Evolutionary conservation across 257 asterid species (phyloP).

Genomic region (Striga asiatica): DNA sequence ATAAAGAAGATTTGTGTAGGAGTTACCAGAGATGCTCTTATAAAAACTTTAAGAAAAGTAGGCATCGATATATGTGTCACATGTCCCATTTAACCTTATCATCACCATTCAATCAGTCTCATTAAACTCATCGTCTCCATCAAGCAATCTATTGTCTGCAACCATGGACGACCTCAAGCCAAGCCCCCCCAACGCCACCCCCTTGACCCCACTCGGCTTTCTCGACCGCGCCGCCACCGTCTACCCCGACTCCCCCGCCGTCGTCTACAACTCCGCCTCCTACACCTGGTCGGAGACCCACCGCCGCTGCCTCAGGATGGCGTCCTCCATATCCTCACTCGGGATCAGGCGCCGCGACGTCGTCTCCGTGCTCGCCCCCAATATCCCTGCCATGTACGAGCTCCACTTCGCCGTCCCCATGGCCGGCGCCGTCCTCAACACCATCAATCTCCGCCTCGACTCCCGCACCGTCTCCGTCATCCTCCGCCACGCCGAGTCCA

Average conservation of each 20-base stretch:
- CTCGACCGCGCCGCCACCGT: conserved; percentile 48
- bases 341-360: conserved; percentile 50
- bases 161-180: conserved; percentile 33
- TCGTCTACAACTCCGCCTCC: conserved; percentile 29
- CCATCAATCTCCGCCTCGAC: conserved; percentile 61
- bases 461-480: conserved; percentile 48
- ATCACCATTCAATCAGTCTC: not conserved
- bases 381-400: conserved; percentile 73
- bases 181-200: conserved; percentile 39
- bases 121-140: too few relatives aligned
- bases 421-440: conserved; percentile 67
- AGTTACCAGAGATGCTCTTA: too few relatives aligned
- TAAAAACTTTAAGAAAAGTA: too few relatives aligned
- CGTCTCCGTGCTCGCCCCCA: conserved; percentile 60
- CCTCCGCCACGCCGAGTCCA: conserved; percentile 18
- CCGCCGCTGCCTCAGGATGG: conserved; percentile 35
- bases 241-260: conserved; percentile 49
- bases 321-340: conserved; percentile 39
- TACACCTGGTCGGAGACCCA: conserved; percentile 58
- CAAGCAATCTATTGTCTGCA: too few relatives aligned
- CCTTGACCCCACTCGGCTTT: conserved; percentile 49
- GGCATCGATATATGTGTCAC: too few relatives aligned
- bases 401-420: conserved; percentile 67
- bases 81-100: too few relatives aligned
- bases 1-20: too few relatives aligned